phyloP scores from a whole-genome alignment of 176 grass and related monocot species.

The Alopecurus myosuroides region DNA sequence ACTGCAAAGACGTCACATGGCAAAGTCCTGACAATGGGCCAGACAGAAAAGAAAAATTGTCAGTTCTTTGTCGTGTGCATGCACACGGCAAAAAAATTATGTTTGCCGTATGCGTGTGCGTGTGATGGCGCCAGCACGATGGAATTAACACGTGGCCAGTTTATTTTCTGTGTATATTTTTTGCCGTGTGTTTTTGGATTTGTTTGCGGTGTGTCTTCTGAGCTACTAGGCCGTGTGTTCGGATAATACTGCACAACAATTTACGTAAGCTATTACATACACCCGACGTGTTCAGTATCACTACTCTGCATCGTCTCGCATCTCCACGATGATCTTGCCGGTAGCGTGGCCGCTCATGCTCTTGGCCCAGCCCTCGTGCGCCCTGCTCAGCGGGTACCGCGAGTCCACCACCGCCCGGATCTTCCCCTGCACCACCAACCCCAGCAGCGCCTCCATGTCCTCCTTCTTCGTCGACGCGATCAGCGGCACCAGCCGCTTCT shows the following conservation, averaged over 20 bases:
- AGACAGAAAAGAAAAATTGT: too few relatives aligned
- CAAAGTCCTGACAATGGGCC: too few relatives aligned
- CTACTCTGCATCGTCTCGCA: not conserved
- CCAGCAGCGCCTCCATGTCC: constrained; percentile 41
- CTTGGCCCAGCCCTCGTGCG: constrained; percentile 52
- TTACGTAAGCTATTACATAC: not conserved
- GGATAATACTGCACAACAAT: not conserved
- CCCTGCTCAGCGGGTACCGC: constrained; percentile 33
- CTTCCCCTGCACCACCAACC: constrained; percentile 36
- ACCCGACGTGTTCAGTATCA: not conserved
- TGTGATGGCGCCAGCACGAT: too few relatives aligned
- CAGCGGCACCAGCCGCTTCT: constrained; percentile 47
- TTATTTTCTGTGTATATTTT: too few relatives aligned
- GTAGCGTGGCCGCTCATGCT: constrained; percentile 49
- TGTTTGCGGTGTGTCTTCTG: too few relatives aligned
- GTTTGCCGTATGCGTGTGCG: too few relatives aligned
- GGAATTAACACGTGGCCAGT: too few relatives aligned
- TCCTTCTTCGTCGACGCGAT: constrained; percentile 30
- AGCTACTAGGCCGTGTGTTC: too few relatives aligned
- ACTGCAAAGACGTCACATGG: too few relatives aligned
- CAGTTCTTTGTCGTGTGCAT: too few relatives aligned
- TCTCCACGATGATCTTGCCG: constrained; percentile 55
- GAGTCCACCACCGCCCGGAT: constrained; percentile 53
- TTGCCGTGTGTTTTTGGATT: too few relatives aligned
- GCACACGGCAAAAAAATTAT: too few relatives aligned